These are phyloP conservation scores for Beta lomatogona DNA, from an alignment of 179 eudicot genomes.

Conservation along the genomic window DNA sequence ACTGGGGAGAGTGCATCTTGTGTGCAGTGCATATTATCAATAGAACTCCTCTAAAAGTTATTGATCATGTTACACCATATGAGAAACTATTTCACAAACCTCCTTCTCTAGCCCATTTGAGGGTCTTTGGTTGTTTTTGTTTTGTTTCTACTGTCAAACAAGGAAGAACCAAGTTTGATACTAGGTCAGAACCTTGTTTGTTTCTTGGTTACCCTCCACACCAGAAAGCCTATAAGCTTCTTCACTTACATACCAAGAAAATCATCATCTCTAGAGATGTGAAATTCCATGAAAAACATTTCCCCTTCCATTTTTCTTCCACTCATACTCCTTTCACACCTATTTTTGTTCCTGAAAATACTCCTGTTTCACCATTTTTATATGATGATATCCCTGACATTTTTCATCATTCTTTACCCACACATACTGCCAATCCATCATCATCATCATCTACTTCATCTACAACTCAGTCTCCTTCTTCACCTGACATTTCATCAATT, in stretches of 20 bases:
- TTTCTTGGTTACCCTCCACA: constrained; percentile 9
- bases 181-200: background rate
- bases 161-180: background rate
- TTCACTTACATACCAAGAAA: background rate
- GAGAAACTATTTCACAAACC: background rate
- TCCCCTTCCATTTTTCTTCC: background rate
- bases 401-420: too few relatives aligned
- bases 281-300: background rate
- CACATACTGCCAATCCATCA: too few relatives aligned
- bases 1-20: background rate
- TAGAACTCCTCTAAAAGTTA: background rate
- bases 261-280: background rate
- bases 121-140: background rate
- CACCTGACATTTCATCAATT: too few relatives aligned
- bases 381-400: too few relatives aligned
- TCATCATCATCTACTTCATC: too few relatives aligned
- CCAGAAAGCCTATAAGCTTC: background rate
- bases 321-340: background rate
- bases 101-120: background rate
- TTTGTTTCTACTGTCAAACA: background rate
- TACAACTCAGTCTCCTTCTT: too few relatives aligned
- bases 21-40: background rate
- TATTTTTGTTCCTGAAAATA: background rate
- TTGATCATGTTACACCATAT: background rate
- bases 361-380: too few relatives aligned